These are phyloP conservation scores for Pichia sp. DNA, from an alignment of 1,139 yeast genomes.

Conservation along the genomic window DNA sequence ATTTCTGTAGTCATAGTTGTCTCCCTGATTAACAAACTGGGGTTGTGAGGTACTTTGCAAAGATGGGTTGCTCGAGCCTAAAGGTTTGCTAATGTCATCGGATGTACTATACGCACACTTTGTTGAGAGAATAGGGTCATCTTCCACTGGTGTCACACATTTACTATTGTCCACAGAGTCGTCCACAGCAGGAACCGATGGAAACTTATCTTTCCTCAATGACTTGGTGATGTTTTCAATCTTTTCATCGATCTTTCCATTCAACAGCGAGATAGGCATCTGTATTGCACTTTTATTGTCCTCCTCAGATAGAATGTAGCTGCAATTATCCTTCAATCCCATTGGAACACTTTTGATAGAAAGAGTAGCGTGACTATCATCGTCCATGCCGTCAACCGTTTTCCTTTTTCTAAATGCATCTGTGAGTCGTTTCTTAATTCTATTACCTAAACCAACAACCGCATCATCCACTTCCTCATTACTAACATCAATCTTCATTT, in stretches of 20 bases:
- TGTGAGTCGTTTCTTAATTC: constrained; percentile 53
- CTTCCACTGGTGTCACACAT: background rate
- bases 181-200: too few species aligned
- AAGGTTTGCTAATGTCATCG: background rate
- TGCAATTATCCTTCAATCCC: constrained; percentile 14
- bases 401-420: constrained; percentile 38
- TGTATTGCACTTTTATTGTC: constrained; percentile 3
- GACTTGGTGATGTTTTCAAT: too few species aligned
- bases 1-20: constrained; percentile 24
- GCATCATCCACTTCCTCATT: constrained; percentile 69
- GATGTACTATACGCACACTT: background rate
- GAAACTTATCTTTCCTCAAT: too few species aligned
- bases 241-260: background rate
- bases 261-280: constrained; percentile 1
- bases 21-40: background rate
- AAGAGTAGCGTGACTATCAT: background rate
- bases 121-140: too few species aligned
- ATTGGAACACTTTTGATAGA: background rate
- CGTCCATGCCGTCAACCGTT: background rate
- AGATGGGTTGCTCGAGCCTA: background rate
- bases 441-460: constrained; percentile 69
- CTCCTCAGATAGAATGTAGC: constrained; percentile 23
- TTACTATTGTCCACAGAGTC: background rate
- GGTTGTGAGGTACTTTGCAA: background rate
- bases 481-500: constrained; percentile 48